A percentile compares a stretch with the other conserved stretches of the same genome.
Conservation (phyloP, 2,329 filamentous ascomycete genomes). For the Chrysoporthe puriensis region DNA sequence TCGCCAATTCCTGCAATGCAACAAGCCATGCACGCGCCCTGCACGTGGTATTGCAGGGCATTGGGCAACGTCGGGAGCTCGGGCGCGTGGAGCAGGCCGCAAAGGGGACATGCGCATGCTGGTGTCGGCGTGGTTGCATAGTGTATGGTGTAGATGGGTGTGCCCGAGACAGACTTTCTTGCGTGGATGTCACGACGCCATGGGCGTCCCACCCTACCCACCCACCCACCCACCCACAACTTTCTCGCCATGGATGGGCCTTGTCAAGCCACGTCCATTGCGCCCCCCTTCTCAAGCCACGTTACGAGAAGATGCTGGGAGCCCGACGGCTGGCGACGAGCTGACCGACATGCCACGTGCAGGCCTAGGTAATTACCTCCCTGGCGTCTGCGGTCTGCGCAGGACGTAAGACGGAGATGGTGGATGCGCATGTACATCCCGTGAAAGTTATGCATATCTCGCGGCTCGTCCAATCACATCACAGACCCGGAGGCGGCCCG, state of each 20-base stretch:
- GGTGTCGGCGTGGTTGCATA: neutral
- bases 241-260: neutral
- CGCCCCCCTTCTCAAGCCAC: neutral
- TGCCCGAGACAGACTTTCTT: neutral
- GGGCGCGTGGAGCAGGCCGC: neutral
- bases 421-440: too few species aligned
- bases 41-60: neutral
- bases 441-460: neutral
- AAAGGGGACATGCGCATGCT: neutral
- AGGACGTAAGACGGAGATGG: too few species aligned
- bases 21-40: neutral
- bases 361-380: neutral
- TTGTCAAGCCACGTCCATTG: slow-evolving; percentile 1
- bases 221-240: too few species aligned
- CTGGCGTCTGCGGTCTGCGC: neutral
- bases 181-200: too few species aligned
- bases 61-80: neutral
- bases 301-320: too few species aligned
- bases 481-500: neutral
- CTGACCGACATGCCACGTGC: neutral
- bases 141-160: neutral
- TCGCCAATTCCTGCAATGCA: too few species aligned
- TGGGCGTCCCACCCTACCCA: too few species aligned
- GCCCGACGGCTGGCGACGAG: neutral
- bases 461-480: neutral